A percentile compares a stretch with the other conserved stretches of the same genome.
Evolutionary conservation across 2,329 filamentous ascomycete species (phyloP).

Genomic region (Colletotrichum australisinense): DNA sequence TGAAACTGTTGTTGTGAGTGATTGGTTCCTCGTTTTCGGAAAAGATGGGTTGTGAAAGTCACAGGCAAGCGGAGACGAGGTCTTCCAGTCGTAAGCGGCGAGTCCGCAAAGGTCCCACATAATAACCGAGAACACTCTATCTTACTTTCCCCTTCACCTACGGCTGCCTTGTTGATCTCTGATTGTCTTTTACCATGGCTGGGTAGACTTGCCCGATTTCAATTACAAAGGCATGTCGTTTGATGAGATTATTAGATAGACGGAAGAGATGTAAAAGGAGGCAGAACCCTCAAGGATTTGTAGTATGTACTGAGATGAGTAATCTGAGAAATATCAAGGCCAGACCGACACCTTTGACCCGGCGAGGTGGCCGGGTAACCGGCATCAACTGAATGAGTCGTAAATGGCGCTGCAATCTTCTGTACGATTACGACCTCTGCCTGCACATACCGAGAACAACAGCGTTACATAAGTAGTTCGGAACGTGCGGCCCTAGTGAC

Average conservation of each 20-base stretch:
- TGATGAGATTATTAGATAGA: background rate
- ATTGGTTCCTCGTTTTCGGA: no score
- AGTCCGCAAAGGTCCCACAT: background rate
- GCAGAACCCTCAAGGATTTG: background rate
- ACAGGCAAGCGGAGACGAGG: background rate
- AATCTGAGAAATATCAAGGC: background rate
- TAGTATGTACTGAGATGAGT: background rate
- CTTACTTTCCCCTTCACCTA: background rate
- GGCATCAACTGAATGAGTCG: background rate
- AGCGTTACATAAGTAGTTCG: no score
- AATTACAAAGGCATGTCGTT: background rate
- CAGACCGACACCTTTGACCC: background rate
- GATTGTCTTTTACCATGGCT: background rate
- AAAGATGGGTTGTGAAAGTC: background rate
- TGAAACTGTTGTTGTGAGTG: no score
- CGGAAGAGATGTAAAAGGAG: background rate
- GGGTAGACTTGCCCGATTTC: background rate
- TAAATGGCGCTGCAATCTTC: background rate
- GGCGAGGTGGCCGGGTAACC: background rate
- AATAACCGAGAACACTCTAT: background rate
- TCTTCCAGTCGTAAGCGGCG: background rate
- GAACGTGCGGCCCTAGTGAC: no score
- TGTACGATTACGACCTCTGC: background rate
- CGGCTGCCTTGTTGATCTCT: background rate
- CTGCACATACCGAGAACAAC: background rate